A percentile compares a stretch with the other conserved stretches of the same genome.
Conservation (phyloP, 805 yeast species). For the Scheffersomyces ergatensis region DNA sequence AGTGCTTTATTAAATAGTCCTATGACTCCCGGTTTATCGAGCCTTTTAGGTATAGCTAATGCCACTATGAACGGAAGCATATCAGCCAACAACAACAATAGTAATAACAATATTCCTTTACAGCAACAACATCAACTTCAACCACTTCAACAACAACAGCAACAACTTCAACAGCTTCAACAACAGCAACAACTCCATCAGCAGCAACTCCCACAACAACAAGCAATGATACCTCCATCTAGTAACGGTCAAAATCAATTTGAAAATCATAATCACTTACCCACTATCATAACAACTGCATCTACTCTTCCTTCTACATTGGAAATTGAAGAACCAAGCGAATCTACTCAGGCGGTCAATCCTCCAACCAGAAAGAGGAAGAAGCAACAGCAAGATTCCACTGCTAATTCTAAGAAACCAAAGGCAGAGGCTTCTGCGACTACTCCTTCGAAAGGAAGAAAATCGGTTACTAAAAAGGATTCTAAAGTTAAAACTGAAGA, state of each 20-base stretch:
- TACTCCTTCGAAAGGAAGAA: slow-evolving; percentile 3
- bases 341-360: neutral
- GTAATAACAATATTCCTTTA: slow-evolving; percentile 4
- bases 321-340: slow-evolving; percentile 2
- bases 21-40: slow-evolving; percentile 48
- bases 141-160: slow-evolving; percentile 7
- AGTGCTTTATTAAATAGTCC: slow-evolving; percentile 39
- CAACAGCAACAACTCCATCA: slow-evolving; percentile 4
- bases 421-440: neutral
- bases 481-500: slow-evolving; percentile 8
- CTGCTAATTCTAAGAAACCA: neutral
- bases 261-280: neutral
- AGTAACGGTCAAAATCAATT: neutral
- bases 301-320: slow-evolving; percentile 1
- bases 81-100: slow-evolving; percentile 6
- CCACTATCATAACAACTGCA: neutral
- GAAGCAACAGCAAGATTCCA: neutral
- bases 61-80: neutral
- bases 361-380: neutral
- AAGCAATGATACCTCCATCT: neutral
- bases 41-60: slow-evolving; percentile 31
- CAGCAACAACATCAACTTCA: slow-evolving; percentile 3
- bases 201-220: slow-evolving; percentile 10
- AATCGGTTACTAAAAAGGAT: slow-evolving; percentile 3
- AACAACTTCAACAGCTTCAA: slow-evolving; percentile 7